Conservation (phyloP, 108 stramenopile species). For the Schizochytrium sp. region DNA sequence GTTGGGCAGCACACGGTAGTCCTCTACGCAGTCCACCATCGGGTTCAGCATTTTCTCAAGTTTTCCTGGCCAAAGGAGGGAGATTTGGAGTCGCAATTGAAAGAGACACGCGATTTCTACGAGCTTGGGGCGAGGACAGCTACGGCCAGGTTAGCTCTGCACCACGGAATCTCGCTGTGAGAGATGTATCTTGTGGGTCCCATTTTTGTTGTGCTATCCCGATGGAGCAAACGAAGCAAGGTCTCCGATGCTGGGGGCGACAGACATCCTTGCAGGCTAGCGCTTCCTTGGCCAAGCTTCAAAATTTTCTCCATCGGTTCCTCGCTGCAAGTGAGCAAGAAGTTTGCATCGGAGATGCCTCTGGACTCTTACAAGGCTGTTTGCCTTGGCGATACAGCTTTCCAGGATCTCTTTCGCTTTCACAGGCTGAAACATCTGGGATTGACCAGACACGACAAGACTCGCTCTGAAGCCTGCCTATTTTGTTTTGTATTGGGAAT, state of each 20-base stretch:
- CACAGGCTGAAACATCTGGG: too few species aligned
- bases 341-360: neutral
- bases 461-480: too few species aligned
- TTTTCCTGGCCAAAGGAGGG: neutral
- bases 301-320: neutral
- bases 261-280: neutral
- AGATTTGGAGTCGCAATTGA: neutral
- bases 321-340: neutral
- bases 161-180: neutral
- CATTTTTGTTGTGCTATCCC: neutral
- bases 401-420: too few species aligned
- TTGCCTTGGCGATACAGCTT: neutral
- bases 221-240: neutral
- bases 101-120: neutral
- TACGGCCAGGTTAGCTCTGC: neutral
- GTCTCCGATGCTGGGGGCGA: neutral
- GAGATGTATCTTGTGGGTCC: neutral
- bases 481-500: too few species aligned
- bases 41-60: neutral
- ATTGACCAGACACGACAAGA: too few species aligned
- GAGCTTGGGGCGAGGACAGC: neutral
- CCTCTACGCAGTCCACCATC: neutral
- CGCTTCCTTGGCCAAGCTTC: neutral
- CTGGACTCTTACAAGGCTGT: neutral
- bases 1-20: neutral